Conservation (phyloP, 1,139 yeast genomes). For the Candida albicans region DNA sequence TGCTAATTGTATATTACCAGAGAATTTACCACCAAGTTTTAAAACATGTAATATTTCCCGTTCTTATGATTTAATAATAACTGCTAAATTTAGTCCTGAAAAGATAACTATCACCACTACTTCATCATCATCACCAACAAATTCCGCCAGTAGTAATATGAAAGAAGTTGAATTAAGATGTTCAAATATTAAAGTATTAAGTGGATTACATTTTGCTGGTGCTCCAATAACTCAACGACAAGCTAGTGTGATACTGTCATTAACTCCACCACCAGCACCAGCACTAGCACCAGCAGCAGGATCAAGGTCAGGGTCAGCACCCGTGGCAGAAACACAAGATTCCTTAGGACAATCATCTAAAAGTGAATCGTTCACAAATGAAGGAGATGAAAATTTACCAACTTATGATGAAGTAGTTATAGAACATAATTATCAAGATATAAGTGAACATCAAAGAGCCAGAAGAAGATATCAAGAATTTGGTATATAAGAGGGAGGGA, state of each 20-base stretch:
- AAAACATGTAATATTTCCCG: constrained; percentile 57
- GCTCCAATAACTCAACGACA: constrained; percentile 16
- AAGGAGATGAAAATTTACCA: constrained; percentile 21
- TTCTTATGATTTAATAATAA: constrained; percentile 43
- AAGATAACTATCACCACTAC: constrained; percentile 23
- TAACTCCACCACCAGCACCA: not conserved
- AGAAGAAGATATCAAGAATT: constrained; percentile 33
- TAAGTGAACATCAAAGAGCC: constrained; percentile 29
- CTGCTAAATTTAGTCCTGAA: constrained; percentile 46
- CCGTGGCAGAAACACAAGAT: constrained; percentile 5
- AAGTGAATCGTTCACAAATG: constrained; percentile 1
- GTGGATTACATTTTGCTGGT: constrained; percentile 40
- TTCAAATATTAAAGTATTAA: constrained; percentile 39
- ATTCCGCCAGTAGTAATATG: constrained; percentile 22
- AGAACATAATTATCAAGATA: constrained; percentile 26
- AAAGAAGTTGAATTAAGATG: constrained; percentile 34
- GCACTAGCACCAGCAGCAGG: not conserved
- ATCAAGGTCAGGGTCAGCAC: not conserved
- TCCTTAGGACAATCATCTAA: not conserved
- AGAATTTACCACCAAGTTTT: constrained; percentile 53
- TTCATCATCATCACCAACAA: constrained; percentile 19
- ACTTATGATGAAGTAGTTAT: constrained; percentile 39
- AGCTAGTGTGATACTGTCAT: constrained; percentile 5
- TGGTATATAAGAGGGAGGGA: not conserved
- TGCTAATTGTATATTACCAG: constrained; percentile 48